Base-by-base conservation (phyloP, 306 rosid species). In the Crotalaria pallida region DNA sequence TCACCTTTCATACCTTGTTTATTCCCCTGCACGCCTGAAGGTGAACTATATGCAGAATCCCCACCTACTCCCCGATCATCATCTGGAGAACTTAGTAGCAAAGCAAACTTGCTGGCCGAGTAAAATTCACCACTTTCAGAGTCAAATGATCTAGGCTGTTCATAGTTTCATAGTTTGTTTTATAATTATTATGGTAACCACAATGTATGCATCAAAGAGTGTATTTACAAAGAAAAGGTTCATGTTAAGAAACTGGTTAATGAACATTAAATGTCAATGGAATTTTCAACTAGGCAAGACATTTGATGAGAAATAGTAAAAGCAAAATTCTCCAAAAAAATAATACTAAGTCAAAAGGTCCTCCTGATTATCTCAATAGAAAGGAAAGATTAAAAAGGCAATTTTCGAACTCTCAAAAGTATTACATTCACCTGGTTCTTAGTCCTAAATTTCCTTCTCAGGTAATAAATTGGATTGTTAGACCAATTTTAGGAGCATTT, bases 111-210 rank as follows among this genome's bases (percentile, higher is more conserved):
- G 65, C 66, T 53, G 43, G 60, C 55, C 47, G 79, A 53, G 52
- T 59, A 40, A 7, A 29, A 33, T 43, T 71, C 74, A 43, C 58
- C 8, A 21, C 80, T 53, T 81, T 77, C 86, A 29, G 80, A 50
- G 53, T 67, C 63, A 38, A 66, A 48, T 16, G 76, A 57, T 55
- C 17, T 49, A 73, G 69, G 38, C 96, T 90, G 87, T 61, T 45
- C 23, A 81, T 53, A 64, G 29, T 76, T n/a, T n/a, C n/a, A n/a
- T n/a, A n/a, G n/a, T n/a, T n/a, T 33, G 29, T 53, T 72, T n/a
- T n/a, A n/a, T 31, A 21, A 65, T 7, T 22, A 41, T 51, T 43
- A 58, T 64, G 51, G 27, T 63, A 59, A 58, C 64, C 83, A 56
- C 38, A 53, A 74, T 10, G 52, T 61, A 16, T 41, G 79, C 10